A percentile compares a stretch with the other conserved stretches of the same genome.
Conservation (phyloP, 2,329 filamentous ascomycete species). For the Alternaria angustiovoidea region DNA sequence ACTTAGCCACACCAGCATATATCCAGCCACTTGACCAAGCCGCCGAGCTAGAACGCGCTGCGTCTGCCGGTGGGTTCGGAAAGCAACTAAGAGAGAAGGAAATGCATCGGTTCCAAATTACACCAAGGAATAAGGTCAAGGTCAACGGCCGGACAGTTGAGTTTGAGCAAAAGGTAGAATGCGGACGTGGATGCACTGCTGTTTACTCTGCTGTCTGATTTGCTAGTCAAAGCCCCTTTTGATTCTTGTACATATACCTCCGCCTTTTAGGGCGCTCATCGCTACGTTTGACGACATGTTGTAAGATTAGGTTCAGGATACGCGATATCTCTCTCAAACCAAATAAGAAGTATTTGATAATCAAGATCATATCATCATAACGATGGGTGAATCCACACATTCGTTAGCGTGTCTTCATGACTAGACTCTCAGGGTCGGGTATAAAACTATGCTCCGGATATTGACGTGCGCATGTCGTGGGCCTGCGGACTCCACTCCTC, state of each 20-base stretch:
- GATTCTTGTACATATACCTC: slow-evolving; percentile 10
- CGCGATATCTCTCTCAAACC: slow-evolving; percentile 2
- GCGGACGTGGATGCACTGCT: slow-evolving; percentile 81
- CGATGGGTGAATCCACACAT: neutral
- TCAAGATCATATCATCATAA: neutral
- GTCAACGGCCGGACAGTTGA: slow-evolving; percentile 75
- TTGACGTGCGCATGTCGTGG: neutral
- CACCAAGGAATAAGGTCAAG: slow-evolving; percentile 75
- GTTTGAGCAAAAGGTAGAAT: slow-evolving; percentile 88
- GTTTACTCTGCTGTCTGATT: slow-evolving; percentile 34
- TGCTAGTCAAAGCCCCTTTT: neutral
- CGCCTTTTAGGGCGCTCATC: slow-evolving; percentile 7
- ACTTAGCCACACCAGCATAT: slow-evolving; percentile 77
- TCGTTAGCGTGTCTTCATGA: neutral
- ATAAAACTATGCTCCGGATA: neutral
- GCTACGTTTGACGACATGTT: slow-evolving; percentile 6
- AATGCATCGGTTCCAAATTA: slow-evolving; percentile 80
- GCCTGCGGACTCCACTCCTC: neutral
- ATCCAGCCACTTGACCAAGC: slow-evolving; percentile 77
- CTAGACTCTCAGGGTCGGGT: neutral
- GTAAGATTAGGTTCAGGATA: slow-evolving; percentile 6
- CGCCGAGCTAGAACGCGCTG: slow-evolving; percentile 57
- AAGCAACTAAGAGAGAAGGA: slow-evolving; percentile 67
- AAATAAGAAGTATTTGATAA: slow-evolving; percentile 1
- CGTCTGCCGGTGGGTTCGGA: slow-evolving; percentile 19